Evolutionary conservation across 441 rosid species (phyloP), one percentile per base, ranked within the genome.

Genomic region (Populus hybrid): DNA sequence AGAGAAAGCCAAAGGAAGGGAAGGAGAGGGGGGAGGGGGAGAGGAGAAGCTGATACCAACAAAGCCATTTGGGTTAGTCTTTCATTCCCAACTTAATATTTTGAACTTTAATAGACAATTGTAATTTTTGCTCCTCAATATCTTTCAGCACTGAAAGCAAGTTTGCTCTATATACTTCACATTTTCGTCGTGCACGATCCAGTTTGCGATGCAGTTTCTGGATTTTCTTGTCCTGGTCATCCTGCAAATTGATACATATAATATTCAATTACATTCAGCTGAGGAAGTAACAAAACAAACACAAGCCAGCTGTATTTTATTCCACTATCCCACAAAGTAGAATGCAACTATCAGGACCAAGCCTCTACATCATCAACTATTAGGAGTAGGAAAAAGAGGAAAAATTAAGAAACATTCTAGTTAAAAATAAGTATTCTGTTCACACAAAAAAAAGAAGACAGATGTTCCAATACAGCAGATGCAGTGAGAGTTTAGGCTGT

Each of bases 51-150:
- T 26, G n/a, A 71, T 8, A 71, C 36, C 24, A 2, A 46, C 24
- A 46, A 71, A 71, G 23, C 64, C 61, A 46, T 46, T 26, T 23
- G 10, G 59, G 50, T 76, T 76, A 82, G 20, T 83, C 80, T 73
- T 80, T 83, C 81, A 77, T 74, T 28, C 72, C 71, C 5, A 83
- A 70, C 74, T 75, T 83, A 24, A 82, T 71, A 65, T 78, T 82
- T 69, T 82, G 77, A 69, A 82, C 84, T 67, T 78, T 82, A 36
- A 82, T 73, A 0, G 81, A 82, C 30, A 82, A 69, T 70, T 78
- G 79, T n/a, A 82, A 36, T 69, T 82, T 78, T 76, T 82, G 84
- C 59, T 75, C 79, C 46, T 82, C 81, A 24, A 82, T 71, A 34
- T 75, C 81, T 46, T 82, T 78, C 20, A 82, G 64, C 18, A 82